Evolutionary conservation across 768 basidiomycete genomes (phyloP), one percentile per base, ranked within the genome.

Genomic region (Termitomyces titanicus): DNA sequence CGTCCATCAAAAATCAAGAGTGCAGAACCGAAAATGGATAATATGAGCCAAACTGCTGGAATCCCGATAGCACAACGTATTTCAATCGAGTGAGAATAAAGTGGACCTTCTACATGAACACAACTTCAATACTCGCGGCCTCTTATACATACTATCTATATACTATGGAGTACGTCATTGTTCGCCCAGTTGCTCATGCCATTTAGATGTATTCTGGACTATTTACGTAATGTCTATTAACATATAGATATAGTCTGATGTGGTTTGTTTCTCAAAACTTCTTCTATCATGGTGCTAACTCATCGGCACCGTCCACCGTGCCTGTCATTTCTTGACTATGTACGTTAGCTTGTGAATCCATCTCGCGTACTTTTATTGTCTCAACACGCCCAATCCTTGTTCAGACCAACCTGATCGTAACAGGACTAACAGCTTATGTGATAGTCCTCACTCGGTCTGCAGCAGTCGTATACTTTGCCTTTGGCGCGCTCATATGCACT

Each of bases 51-150:
- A 63, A 57, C 67, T 33, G 78, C 74, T 45, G 87, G 86, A n/a
- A 65, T 72, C 37, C 76, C 79, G 3, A 67, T 89, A 43, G 77
- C 74, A 34, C 81, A 76, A 57, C 80, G 90, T 57, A 83, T 92
- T 69, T 91, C 89, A 27, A 92, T 93, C 58, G 90, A 93, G 68
- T 92, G 66, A 76, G 59, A 9, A 24, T 18, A 5, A n/a, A 51
- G 25, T n/a, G 25, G 8, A 37, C 24, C 34, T n/a, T 44, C 33
- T 38, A 3, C 13, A 6, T 18, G 22, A 20, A 2, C 3, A 38
- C 12, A 50, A 45, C n/a, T 12, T 51, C 10, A 11, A 38, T 3
- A 29, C 12, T 18, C 25, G 13, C 13, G n/a, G n/a, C n/a, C n/a
- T n/a, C n/a, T n/a, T n/a, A n/a, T n/a, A n/a, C n/a, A n/a, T n/a